Evolutionary conservation across 208 protist genomes (phyloP).

Genomic region (Acanthamoeba sp.): DNA sequence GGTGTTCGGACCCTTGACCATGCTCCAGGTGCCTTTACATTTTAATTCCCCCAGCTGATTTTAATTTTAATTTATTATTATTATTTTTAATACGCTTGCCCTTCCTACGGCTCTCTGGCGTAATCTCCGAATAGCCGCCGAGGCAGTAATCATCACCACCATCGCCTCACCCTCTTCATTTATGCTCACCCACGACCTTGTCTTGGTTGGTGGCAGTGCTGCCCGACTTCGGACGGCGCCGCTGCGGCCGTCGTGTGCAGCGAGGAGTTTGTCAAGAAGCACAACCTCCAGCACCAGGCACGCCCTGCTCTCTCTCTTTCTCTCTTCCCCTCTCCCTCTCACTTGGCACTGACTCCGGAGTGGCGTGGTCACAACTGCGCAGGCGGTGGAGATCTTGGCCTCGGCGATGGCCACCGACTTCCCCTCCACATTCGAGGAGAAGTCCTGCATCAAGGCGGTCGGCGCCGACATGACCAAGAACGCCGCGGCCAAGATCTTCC

Average conservation of each 20-base stretch:
- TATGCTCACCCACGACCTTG: background rate
- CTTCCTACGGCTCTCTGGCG: no score
- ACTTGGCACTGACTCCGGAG: no score
- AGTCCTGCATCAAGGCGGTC: constrained; percentile 76
- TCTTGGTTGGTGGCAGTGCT: constrained; percentile 56
- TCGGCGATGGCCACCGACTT: constrained; percentile 79
- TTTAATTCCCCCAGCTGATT: background rate
- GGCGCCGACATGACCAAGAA: constrained; percentile 79
- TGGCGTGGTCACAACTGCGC: background rate
- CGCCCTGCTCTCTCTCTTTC: no score
- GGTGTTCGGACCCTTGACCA: constrained; percentile 75
- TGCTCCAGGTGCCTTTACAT: constrained; percentile 49
- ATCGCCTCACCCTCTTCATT: no score
- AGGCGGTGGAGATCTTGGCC: constrained; percentile 79
- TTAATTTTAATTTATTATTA: constrained; percentile 64
- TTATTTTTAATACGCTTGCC: no score
- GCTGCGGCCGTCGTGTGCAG: constrained; percentile 77
- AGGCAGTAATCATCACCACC: no score
- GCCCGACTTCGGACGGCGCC: constrained; percentile 82
- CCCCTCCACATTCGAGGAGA: constrained; percentile 63
- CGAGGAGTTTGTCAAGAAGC: constrained; percentile 83
- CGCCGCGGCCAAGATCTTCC: constrained; percentile 66
- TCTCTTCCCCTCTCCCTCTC: no score
- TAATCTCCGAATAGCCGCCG: no score
- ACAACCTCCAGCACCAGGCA: constrained; percentile 74